Evolutionary conservation across 2,329 filamentous ascomycete species (phyloP).

Genomic region (Neonectria hederae): DNA sequence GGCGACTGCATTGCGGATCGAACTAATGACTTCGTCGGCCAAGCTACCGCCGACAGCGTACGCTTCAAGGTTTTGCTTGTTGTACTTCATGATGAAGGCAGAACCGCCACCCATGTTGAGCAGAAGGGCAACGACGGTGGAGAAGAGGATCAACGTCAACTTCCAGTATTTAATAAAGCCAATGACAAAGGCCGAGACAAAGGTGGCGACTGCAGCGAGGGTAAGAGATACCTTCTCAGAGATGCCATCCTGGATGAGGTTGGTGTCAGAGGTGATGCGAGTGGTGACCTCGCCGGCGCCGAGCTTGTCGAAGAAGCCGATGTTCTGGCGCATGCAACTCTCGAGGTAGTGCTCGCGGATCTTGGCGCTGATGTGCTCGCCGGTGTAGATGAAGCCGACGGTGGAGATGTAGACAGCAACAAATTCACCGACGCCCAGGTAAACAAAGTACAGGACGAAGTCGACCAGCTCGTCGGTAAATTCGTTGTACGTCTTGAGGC

Average conservation of each 20-base stretch:
- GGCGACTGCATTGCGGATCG: conserved; percentile 89
- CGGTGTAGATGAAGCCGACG: conserved; percentile 88
- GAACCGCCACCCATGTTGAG: conserved; percentile 79
- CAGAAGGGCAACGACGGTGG: conserved; percentile 83
- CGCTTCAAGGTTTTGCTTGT: conserved; percentile 78
- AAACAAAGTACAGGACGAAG: conserved; percentile 84
- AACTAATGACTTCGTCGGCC: conserved; percentile 94
- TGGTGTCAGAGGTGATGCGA: conserved; percentile 92
- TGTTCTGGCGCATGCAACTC: conserved; percentile 87
- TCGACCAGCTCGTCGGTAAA: conserved; percentile 70
- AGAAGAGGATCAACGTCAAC: conserved; percentile 85
- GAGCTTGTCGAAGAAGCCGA: conserved; percentile 91
- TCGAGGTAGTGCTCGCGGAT: conserved; percentile 85
- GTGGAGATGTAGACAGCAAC: conserved; percentile 81
- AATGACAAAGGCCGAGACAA: conserved; percentile 88
- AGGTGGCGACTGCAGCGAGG: conserved; percentile 79
- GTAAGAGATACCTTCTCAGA: conserved; percentile 88
- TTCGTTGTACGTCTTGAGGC: conserved; percentile 54
- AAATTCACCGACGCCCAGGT: conserved; percentile 84
- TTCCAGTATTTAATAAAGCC: conserved; percentile 94
- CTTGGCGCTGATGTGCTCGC: conserved; percentile 81
- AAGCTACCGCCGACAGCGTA: conserved; percentile 88
- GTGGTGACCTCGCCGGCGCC: conserved; percentile 94
- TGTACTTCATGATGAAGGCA: conserved; percentile 80
- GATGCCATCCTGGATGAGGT: conserved; percentile 91